Evolutionary conservation across 805 yeast species (phyloP).

Genomic region (Lipomyces yamanashiensis): DNA sequence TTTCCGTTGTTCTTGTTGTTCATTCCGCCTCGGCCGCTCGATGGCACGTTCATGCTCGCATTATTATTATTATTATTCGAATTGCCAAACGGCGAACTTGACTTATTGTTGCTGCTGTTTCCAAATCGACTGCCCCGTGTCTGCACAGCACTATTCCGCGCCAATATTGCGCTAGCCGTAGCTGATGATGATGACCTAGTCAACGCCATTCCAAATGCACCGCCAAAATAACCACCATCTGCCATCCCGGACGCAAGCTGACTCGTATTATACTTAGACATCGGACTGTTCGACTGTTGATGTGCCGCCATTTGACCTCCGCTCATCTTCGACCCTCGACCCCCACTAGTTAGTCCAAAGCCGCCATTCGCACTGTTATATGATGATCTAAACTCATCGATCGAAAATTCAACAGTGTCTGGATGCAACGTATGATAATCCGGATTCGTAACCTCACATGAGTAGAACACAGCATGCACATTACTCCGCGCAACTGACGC

Average conservation of each 20-base stretch:
- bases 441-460: constrained; percentile 60
- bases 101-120: too few species aligned
- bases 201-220: constrained; percentile 24
- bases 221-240: constrained; percentile 32
- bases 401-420: constrained; percentile 41
- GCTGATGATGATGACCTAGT: constrained; percentile 13
- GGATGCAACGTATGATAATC: constrained; percentile 37
- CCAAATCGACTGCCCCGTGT: neutral
- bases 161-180: constrained; percentile 11
- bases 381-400: constrained; percentile 45
- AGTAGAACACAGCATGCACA: constrained; percentile 91
- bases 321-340: neutral
- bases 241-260: constrained; percentile 23
- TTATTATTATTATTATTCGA: too few species aligned
- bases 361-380: neutral
- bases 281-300: neutral
- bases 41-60: too few species aligned
- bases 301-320: neutral
- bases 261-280: neutral
- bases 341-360: neutral
- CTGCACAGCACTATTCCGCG: constrained; percentile 6
- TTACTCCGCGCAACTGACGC: constrained; percentile 89
- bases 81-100: too few species aligned
- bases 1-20: too few species aligned
- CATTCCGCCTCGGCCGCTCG: too few species aligned